Evolutionary conservation across 108 stramenopile species (phyloP).

Genomic region (Discostella stelligeroides): DNA sequence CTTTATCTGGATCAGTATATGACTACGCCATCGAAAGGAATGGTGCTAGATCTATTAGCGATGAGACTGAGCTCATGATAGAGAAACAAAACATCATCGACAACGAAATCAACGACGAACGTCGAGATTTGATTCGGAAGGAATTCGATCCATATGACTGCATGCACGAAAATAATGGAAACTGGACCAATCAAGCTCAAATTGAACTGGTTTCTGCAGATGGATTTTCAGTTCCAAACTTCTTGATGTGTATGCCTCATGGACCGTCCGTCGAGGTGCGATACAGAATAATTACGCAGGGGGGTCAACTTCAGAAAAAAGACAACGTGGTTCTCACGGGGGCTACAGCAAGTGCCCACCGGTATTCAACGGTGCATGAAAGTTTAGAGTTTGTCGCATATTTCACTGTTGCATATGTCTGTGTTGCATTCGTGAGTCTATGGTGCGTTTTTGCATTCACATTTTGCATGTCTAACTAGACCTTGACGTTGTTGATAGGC

Average conservation of each 20-base stretch:
- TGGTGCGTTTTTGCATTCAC: background rate
- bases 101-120: slow-evolving; percentile 7
- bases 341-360: slow-evolving; percentile 15
- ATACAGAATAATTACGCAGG: slow-evolving; percentile 14
- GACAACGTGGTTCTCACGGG: slow-evolving; percentile 18
- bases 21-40: slow-evolving; percentile 31
- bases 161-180: slow-evolving; percentile 1
- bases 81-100: slow-evolving; percentile 6
- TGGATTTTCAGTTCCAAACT: slow-evolving; percentile 29
- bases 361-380: background rate
- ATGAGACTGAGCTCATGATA: slow-evolving; percentile 10
- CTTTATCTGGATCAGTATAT: slow-evolving; percentile 4
- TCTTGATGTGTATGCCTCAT: slow-evolving; percentile 25
- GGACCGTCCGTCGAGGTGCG: slow-evolving; percentile 26
- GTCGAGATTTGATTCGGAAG: slow-evolving; percentile 25
- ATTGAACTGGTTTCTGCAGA: slow-evolving; percentile 29
- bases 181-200: slow-evolving; percentile 26
- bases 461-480: slow-evolving; percentile 5
- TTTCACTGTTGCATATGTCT: slow-evolving; percentile 23
- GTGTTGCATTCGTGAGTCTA: slow-evolving; percentile 24
- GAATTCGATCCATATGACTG: slow-evolving; percentile 24
- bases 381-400: slow-evolving; percentile 16
- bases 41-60: background rate
- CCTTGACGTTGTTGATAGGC: no score
- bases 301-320: background rate